Evolutionary conservation across 495 filamentous ascomycete genomes (phyloP).

Genomic region (Penicillium silybi): DNA sequence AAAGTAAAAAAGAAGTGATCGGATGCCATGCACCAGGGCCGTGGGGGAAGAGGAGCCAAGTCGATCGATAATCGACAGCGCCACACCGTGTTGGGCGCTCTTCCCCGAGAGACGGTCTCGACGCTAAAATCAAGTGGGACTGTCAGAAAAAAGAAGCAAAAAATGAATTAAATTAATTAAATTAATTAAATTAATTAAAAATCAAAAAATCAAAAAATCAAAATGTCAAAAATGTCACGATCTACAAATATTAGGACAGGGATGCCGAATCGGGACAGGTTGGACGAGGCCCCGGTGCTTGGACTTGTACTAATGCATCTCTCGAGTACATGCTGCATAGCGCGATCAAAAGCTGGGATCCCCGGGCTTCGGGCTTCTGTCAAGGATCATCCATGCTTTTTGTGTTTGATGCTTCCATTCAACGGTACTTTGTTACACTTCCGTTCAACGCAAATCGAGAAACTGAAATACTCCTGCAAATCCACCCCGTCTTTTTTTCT

Average conservation of each 20-base stretch:
- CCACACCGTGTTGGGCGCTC: slow-evolving; percentile 9
- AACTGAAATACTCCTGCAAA: background rate
- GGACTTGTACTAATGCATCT: background rate
- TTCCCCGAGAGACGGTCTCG: slow-evolving; percentile 2
- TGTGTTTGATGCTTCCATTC: background rate
- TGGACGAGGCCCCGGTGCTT: background rate
- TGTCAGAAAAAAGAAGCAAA: slow-evolving; percentile 1
- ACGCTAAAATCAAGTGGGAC: background rate
- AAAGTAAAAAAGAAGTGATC: background rate
- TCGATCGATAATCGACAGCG: slow-evolving; percentile 24
- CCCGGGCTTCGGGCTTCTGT: slow-evolving; percentile 27
- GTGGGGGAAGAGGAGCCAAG: slow-evolving; percentile 1
- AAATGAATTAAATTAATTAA: background rate
- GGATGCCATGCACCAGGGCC: background rate
- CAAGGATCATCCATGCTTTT: slow-evolving; percentile 39
- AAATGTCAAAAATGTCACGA: background rate
- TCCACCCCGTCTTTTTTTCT: background rate
- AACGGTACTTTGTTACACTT: background rate
- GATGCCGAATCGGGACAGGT: slow-evolving; percentile 12
- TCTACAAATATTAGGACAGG: slow-evolving; percentile 19
- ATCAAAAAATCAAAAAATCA: background rate
- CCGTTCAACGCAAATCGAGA: background rate
- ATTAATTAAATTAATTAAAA: background rate
- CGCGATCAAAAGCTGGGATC: slow-evolving; percentile 16
- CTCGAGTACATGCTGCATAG: slow-evolving; percentile 4